phyloP scores from a whole-genome alignment of 2,329 filamentous ascomycete species.

The Botrytis deweyae region DNA sequence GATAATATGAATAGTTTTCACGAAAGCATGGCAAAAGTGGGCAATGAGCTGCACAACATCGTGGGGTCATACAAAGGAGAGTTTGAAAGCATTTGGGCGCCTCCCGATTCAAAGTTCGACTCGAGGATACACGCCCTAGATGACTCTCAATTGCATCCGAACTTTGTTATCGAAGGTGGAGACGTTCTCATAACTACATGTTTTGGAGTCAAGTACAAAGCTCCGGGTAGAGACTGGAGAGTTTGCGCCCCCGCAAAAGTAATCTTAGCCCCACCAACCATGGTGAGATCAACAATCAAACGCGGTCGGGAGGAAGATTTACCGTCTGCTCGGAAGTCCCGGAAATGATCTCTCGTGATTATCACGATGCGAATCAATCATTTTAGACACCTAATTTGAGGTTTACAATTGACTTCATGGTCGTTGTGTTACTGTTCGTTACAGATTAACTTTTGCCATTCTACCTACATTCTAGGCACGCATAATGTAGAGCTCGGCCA shows the following conservation, averaged over 20 bases:
- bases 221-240: not conserved
- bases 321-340: not conserved
- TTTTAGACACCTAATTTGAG: not conserved
- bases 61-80: not conserved
- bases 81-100: not conserved
- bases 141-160: not conserved
- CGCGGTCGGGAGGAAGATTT: not conserved
- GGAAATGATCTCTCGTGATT: not conserved
- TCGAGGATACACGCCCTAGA: not conserved
- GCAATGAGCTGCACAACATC: not conserved
- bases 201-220: not conserved
- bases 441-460: not conserved
- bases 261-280: not conserved
- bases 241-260: not conserved
- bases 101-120: not conserved
- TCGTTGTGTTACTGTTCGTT: not conserved
- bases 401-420: not conserved
- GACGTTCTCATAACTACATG: not conserved
- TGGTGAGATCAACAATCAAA: not conserved
- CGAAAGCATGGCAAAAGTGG: not conserved
- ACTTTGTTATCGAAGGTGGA: not conserved
- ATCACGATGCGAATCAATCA: not conserved
- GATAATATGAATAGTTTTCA: not conserved
- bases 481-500: not conserved
- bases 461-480: not conserved